Evolutionary conservation across 1,284 basidiomycete species (phyloP).

Genomic region (Takashimella tepidaria): DNA sequence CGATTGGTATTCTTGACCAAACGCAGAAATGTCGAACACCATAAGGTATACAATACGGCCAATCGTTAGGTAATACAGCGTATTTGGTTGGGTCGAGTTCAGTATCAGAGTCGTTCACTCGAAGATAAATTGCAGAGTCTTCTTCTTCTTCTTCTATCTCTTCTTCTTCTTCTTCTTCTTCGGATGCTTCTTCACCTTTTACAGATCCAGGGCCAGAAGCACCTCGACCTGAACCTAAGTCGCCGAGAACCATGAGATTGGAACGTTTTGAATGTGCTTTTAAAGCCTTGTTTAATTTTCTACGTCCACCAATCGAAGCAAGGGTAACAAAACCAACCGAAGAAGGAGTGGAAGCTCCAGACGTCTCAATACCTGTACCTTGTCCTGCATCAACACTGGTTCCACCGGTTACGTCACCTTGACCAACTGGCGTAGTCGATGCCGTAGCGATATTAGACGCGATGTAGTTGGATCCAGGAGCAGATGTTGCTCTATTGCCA

Average conservation of each 20-base stretch:
- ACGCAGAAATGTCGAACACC: slow-evolving; percentile 44
- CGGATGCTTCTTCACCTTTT: slow-evolving; percentile 1
- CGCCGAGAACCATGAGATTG: not conserved
- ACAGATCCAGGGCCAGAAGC: not conserved
- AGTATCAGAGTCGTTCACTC: slow-evolving; percentile 21
- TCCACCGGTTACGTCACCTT: not conserved
- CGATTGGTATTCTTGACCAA: slow-evolving; percentile 44
- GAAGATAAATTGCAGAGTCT: slow-evolving; percentile 23
- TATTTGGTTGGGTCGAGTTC: slow-evolving; percentile 35
- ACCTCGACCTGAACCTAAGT: too few relatives aligned
- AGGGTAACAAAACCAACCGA: slow-evolving; percentile 30
- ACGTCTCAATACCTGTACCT: too few relatives aligned
- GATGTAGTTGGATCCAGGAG: not conserved
- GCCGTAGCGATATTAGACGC: not conserved
- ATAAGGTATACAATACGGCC: slow-evolving; percentile 45
- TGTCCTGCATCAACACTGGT: too few relatives aligned
- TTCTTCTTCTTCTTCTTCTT: slow-evolving; percentile 1
- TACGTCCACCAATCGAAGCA: slow-evolving; percentile 9
- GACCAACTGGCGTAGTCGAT: not conserved
- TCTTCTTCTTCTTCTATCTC: slow-evolving; percentile 16
- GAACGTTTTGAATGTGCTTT: not conserved
- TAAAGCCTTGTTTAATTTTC: slow-evolving; percentile 10
- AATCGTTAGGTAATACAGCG: slow-evolving; percentile 44
- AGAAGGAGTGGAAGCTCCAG: slow-evolving; percentile 22
- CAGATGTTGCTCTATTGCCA: not conserved